phyloP scores from a whole-genome alignment of 257 asterid species.

The Striga asiatica region DNA sequence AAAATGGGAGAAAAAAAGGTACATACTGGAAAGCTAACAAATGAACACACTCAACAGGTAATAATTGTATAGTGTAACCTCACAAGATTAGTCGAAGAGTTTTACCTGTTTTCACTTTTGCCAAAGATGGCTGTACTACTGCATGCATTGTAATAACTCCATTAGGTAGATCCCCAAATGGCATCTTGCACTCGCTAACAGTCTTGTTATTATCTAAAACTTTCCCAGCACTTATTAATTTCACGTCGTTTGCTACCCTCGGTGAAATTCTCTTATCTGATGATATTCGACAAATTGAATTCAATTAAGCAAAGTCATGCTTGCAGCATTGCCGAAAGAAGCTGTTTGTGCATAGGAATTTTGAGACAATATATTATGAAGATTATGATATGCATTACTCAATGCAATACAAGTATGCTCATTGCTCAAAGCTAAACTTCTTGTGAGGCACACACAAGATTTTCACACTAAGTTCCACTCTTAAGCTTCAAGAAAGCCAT shows the following conservation, averaged over 20 bases:
- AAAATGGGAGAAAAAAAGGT: too few species aligned
- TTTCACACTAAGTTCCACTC: too few species aligned
- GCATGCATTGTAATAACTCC: conserved; percentile 85
- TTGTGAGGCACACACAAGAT: too few species aligned
- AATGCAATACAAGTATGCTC: too few species aligned
- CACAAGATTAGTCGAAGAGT: not conserved
- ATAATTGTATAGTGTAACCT: not conserved
- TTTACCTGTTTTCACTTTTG: conserved; percentile 69
- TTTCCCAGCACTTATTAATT: conserved; percentile 74
- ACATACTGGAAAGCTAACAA: not conserved
- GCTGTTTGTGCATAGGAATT: not conserved
- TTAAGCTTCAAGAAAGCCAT: too few species aligned
- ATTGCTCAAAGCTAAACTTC: too few species aligned
- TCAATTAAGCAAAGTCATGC: too few species aligned
- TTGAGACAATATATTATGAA: too few species aligned
- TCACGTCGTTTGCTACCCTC: conserved; percentile 68
- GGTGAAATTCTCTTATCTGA: conserved; percentile 77
- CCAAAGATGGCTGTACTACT: conserved; percentile 77
- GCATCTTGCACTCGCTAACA: conserved; percentile 72
- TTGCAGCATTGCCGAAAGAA: not conserved
- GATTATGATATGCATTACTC: too few species aligned
- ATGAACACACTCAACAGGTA: not conserved
- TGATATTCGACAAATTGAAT: not conserved
- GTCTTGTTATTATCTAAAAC: conserved; percentile 77
- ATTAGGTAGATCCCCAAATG: conserved; percentile 64